A percentile compares a stretch with the other conserved stretches of the same genome.
phyloP scores from a whole-genome alignment of 805 yeast genomes.

The Pichia cephalocereana region DNA sequence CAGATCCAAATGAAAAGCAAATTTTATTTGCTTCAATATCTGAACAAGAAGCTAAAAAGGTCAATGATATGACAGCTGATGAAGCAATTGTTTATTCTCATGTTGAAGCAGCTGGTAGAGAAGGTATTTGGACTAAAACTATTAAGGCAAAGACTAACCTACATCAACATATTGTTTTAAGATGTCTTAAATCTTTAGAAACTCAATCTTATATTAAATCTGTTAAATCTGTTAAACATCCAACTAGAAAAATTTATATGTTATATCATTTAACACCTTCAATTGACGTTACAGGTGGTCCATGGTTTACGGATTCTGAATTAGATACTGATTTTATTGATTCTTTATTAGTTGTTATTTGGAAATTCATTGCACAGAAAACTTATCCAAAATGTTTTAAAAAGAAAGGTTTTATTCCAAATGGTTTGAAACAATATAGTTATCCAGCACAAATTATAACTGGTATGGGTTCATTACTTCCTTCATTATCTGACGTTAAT shows the following conservation, averaged over 20 bases:
- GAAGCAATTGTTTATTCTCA: slow-evolving; percentile 87
- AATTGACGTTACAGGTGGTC: slow-evolving; percentile 95
- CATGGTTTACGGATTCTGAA: slow-evolving; percentile 97
- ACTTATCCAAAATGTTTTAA: slow-evolving; percentile 70
- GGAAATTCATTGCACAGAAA: slow-evolving; percentile 74
- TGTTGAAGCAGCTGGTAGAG: slow-evolving; percentile 88
- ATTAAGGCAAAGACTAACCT: slow-evolving; percentile 79
- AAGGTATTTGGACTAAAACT: slow-evolving; percentile 94
- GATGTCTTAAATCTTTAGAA: slow-evolving; percentile 76
- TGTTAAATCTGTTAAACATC: slow-evolving; percentile 81
- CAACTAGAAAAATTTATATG: slow-evolving; percentile 95
- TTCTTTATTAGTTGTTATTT: slow-evolving; percentile 68
- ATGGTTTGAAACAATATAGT: slow-evolving; percentile 20
- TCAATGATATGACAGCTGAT: slow-evolving; percentile 71
- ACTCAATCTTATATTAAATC: slow-evolving; percentile 75
- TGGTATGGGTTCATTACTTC: slow-evolving; percentile 37
- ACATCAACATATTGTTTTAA: slow-evolving; percentile 82
- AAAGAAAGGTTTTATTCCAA: slow-evolving; percentile 18
- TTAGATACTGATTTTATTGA: slow-evolving; percentile 90
- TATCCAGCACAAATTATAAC: slow-evolving; percentile 17
- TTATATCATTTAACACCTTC: slow-evolving; percentile 88
- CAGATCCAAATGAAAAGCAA: slow-evolving; percentile 22
- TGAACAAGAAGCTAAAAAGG: slow-evolving; percentile 64
- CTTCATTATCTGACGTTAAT: slow-evolving; percentile 64
- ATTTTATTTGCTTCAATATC: slow-evolving; percentile 70